Conservation (phyloP, 345 rosid genomes). For the Eucalyptus albens region DNA sequence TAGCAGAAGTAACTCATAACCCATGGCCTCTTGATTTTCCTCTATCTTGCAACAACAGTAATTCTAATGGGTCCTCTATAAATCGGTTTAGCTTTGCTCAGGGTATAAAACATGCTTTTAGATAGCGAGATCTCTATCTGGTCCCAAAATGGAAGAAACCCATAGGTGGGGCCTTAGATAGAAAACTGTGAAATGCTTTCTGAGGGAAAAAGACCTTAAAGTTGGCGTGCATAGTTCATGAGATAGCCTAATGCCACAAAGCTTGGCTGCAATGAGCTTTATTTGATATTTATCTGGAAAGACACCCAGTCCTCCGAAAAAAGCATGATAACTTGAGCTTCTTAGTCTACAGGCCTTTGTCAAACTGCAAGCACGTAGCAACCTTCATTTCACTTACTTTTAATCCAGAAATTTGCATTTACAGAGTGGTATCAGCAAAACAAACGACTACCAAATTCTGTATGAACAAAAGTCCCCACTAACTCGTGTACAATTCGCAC, state of each 20-base stretch:
- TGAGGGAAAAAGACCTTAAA: not conserved
- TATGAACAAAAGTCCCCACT: not conserved
- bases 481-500: not conserved
- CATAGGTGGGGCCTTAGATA: not conserved
- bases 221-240: not conserved
- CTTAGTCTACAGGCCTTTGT: not conserved
- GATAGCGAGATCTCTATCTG: not conserved
- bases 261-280: not conserved
- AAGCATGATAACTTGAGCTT: not conserved
- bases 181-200: not conserved
- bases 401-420: not conserved
- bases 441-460: not conserved
- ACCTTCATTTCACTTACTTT: not conserved
- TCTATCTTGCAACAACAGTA: not conserved
- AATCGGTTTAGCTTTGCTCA: not conserved
- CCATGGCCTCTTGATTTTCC: not conserved
- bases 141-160: not conserved
- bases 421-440: not conserved
- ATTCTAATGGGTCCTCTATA: not conserved
- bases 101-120: not conserved
- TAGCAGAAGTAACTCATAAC: not conserved
- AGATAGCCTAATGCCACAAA: not conserved
- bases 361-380: not conserved
- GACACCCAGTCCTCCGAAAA: not conserved
- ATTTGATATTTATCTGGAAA: not conserved